Percentiles rank a stretch among this genome's conserved stretches.
phyloP scores from a whole-genome alignment of 345 rosid genomes.

The Gossypium thurberi region DNA sequence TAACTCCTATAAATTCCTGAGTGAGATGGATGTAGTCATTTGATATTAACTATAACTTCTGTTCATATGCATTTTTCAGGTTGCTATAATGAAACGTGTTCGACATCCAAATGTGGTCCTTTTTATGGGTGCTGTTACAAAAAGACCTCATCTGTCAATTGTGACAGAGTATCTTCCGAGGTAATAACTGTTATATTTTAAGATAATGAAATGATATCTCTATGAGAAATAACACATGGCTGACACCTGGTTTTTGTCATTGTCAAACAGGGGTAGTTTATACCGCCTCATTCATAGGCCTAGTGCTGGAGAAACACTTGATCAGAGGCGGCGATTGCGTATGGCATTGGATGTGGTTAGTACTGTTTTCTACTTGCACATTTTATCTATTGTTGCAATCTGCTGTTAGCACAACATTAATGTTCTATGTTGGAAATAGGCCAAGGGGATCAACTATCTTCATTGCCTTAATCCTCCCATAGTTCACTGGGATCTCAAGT shows the following conservation, averaged over 20 bases:
- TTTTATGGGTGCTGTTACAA: conserved; percentile 97
- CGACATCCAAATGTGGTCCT: conserved; percentile 98
- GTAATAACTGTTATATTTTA: conserved; percentile 21
- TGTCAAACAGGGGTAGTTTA: conserved; percentile 77
- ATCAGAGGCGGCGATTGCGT: conserved; percentile 78
- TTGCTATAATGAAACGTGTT: conserved; percentile 92
- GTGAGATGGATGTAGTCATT: not conserved
- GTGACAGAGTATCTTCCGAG: conserved; percentile 91
- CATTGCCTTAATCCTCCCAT: conserved; percentile 87
- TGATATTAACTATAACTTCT: not conserved
- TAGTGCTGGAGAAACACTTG: conserved; percentile 71
- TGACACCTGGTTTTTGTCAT: conserved; percentile 8
- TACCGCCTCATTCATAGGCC: conserved; percentile 84
- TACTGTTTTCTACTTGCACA: conserved; percentile 8
- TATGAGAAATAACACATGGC: not conserved
- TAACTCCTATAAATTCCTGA: not conserved
- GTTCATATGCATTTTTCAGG: conserved; percentile 30
- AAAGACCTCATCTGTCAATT: conserved; percentile 77
- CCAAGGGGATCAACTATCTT: conserved; percentile 92
- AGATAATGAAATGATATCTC: not conserved
- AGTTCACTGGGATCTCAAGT: conserved; percentile 95
- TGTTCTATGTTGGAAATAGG: conserved; percentile 43
- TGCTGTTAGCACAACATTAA: conserved; percentile 2
- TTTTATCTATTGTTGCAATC: not conserved
- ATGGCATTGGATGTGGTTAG: conserved; percentile 95